Conservation (phyloP, 139 green algal genomes). For the Marvania coccoides region DNA sequence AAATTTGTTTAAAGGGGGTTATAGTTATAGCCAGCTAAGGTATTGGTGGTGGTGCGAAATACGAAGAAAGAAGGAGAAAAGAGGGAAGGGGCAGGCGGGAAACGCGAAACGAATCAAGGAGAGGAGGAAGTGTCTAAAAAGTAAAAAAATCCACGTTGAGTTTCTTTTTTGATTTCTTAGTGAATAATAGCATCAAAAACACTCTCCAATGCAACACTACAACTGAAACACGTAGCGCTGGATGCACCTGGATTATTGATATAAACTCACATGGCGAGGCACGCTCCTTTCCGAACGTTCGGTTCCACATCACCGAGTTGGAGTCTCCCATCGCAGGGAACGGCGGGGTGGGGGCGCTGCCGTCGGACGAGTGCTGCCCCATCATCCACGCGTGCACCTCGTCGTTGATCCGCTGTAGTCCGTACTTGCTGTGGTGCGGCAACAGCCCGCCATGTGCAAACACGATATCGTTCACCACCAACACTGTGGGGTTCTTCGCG, state of each 20-base stretch:
- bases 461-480: slow-evolving; percentile 85
- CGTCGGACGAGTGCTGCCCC: slow-evolving; percentile 39
- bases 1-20: not conserved
- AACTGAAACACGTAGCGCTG: not conserved
- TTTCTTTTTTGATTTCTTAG: not conserved
- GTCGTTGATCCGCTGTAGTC: slow-evolving; percentile 58
- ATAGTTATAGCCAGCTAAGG: not conserved
- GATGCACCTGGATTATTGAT: no score
- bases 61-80: not conserved
- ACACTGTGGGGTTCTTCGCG: slow-evolving; percentile 77
- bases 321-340: slow-evolving; percentile 81
- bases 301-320: slow-evolving; percentile 85
- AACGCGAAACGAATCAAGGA: no score
- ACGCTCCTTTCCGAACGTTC: slow-evolving; percentile 48
- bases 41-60: not conserved
- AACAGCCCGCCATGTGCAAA: slow-evolving; percentile 89
- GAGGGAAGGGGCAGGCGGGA: not conserved
- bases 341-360: slow-evolving; percentile 50
- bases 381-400: slow-evolving; percentile 85
- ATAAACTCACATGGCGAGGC: not conserved
- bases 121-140: no score
- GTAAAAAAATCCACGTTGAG: not conserved
- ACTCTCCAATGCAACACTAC: not conserved
- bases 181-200: no score
- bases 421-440: slow-evolving; percentile 56